phyloP scores from a whole-genome alignment of 768 basidiomycete species.

The Rhizopogon sp. region DNA sequence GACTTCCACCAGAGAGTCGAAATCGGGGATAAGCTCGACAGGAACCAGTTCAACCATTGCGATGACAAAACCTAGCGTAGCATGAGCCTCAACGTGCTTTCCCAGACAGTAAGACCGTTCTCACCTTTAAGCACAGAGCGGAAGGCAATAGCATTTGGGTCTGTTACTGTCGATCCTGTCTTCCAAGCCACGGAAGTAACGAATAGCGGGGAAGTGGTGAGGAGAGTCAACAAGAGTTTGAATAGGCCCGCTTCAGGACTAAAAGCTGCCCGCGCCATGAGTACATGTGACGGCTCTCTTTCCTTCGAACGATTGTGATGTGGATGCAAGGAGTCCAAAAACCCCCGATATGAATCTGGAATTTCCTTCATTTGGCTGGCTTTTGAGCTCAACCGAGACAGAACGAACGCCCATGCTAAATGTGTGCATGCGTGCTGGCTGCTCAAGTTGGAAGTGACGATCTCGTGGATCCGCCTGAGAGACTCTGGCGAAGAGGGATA shows the following conservation, averaged over 20 bases:
- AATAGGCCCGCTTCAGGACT: conserved; percentile 58
- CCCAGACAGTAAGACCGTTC: conserved; percentile 9
- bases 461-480: conserved; percentile 62
- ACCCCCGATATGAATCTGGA: conserved; percentile 47
- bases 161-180: conserved; percentile 60
- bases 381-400: conserved; percentile 54
- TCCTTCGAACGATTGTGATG: conserved; percentile 44
- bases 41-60: conserved; percentile 69
- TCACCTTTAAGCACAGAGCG: conserved; percentile 83
- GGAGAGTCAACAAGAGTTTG: conserved; percentile 45
- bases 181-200: conserved; percentile 70
- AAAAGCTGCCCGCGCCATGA: conserved; percentile 60
- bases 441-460: conserved; percentile 54
- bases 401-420: conserved; percentile 81
- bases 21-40: conserved; percentile 74
- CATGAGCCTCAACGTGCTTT: conserved; percentile 3
- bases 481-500: conserved; percentile 60
- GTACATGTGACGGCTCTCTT: conserved; percentile 46
- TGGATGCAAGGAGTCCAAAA: conserved; percentile 50
- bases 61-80: conserved; percentile 62
- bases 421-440: conserved; percentile 69
- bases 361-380: conserved; percentile 45
- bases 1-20: conserved; percentile 63
- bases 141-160: conserved; percentile 74
- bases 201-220: conserved; percentile 71